Evolutionary conservation across 352 stramenopile genomes (phyloP), one percentile per base, ranked within the genome.

Genomic region (Globisporangium nagaii): DNA sequence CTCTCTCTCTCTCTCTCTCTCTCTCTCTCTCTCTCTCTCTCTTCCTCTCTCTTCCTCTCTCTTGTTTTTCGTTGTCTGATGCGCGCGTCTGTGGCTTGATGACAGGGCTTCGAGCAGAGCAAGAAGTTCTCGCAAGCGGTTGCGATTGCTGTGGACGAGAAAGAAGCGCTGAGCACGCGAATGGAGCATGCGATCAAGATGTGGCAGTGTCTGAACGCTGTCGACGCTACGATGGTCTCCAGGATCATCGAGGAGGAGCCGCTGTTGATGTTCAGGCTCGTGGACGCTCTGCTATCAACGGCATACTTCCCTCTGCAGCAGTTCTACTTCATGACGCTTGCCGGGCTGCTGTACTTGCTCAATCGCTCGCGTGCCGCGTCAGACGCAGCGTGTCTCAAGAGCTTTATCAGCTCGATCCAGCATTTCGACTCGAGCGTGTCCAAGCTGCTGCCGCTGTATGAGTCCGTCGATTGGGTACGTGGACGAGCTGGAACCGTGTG

Each of bases 281-380:
- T 75, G 22, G 57, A 79, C 28, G 68, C 72, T 15, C 39, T 85
- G 42, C 51, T 84, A 4, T 63, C 73, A 25, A 85, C 72, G 8
- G 56, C 71, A 6, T 86, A 88, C 41, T 79, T 88, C 19, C 77
- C 77, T n/a, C 51, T 88, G 4, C 77, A 88, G 60, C 72, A 83
- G 36, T 55, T 83, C 11, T 88, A 63, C 47, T 81, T 82, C 49
- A 81, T 85, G 73, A 62, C 60, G 1, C 45, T 84, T 3, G 60
- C 66, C 2, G 71, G 52, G 22, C 60, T 87, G 45, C 24, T 84
- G 4, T 57, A 64, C 35, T 56, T 56, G 37, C 40, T 87, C n/a
- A 72, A 67, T 37, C 58, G 36, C 44, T 59, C 24, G 7, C 41
- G 13, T 7, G 30, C 43, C 4, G 13, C 20, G 3, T n/a, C 50